Conservation (phyloP, 495 filamentous ascomycete species). For the Tirmania nivea region DNA sequence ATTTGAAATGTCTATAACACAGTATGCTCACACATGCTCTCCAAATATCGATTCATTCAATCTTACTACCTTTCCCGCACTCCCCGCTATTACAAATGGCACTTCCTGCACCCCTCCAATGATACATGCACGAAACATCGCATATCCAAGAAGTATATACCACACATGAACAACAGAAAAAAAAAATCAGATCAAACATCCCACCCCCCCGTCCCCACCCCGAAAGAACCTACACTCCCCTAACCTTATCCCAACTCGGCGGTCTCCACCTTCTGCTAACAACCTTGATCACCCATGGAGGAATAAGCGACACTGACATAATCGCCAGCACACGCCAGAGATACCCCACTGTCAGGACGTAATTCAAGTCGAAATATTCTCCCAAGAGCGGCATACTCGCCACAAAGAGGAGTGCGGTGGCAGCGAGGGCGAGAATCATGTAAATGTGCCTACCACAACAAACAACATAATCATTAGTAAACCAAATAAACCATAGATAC, state of each 20-base stretch:
- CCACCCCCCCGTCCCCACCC: background rate
- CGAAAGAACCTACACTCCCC: background rate
- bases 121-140: too few relatives aligned
- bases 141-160: too few relatives aligned
- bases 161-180: too few relatives aligned
- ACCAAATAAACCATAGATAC: background rate
- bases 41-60: too few relatives aligned
- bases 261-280: constrained; percentile 67
- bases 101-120: too few relatives aligned
- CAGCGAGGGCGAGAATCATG: constrained; percentile 68
- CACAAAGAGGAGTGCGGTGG: constrained; percentile 58
- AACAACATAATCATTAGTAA: background rate
- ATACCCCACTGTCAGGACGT: constrained; percentile 58
- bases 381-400: constrained; percentile 71
- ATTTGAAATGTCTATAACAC: too few relatives aligned
- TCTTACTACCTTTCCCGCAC: too few relatives aligned
- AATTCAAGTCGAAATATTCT: constrained; percentile 72
- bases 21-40: too few relatives aligned
- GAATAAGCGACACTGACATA: constrained; percentile 52
- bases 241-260: constrained; percentile 85
- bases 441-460: constrained; percentile 37
- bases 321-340: constrained; percentile 74
- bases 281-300: constrained; percentile 68
- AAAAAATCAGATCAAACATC: background rate
- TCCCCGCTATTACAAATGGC: too few relatives aligned